phyloP scores from a whole-genome alignment of 148 eudicot species.

The Rhododendron ferrugineum region DNA sequence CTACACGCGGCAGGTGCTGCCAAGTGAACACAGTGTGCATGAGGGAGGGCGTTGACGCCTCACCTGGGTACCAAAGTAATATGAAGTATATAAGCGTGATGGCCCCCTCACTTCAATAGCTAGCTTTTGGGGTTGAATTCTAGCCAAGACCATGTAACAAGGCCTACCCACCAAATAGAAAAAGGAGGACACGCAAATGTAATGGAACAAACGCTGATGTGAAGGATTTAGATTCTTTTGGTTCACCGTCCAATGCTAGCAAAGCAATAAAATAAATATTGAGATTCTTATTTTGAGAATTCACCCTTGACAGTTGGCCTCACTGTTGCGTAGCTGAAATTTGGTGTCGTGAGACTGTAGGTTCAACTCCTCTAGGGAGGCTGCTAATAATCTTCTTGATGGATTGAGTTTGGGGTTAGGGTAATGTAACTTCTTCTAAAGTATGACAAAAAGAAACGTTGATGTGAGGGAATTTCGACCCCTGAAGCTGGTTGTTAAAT shows the following conservation, averaged over 20 bases:
- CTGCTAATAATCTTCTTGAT: background rate
- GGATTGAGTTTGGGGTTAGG: background rate
- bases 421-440: background rate
- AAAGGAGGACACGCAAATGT: background rate
- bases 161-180: background rate
- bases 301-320: background rate
- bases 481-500: background rate
- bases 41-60: background rate
- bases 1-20: background rate
- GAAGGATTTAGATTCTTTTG: background rate
- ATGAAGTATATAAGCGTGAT: background rate
- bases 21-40: background rate
- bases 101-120: background rate
- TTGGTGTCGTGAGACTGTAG: background rate
- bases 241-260: background rate
- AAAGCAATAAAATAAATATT: background rate
- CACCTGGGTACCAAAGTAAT: background rate
- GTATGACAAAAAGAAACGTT: background rate
- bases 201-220: background rate
- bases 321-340: background rate
- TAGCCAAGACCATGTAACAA: too few species aligned
- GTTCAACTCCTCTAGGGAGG: background rate
- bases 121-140: background rate
- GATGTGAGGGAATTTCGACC: background rate
- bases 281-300: background rate